These are phyloP conservation scores for Fusarium veterinarium DNA, from an alignment of 2,329 filamentous ascomycete genomes.

Conservation along the genomic window DNA sequence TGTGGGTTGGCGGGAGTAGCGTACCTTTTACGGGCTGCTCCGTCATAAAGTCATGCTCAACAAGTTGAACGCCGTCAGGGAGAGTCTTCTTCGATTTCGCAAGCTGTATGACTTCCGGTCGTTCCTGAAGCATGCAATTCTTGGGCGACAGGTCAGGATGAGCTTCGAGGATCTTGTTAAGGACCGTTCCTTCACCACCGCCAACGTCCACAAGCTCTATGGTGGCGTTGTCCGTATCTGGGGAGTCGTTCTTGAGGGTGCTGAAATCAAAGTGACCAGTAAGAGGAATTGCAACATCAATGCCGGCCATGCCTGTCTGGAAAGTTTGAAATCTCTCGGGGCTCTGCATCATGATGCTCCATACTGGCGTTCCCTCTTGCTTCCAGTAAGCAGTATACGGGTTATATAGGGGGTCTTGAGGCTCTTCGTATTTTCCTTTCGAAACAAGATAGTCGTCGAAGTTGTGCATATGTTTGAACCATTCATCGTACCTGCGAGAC, in stretches of 20 bases:
- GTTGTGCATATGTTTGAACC: constrained; percentile 49
- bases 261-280: constrained; percentile 49
- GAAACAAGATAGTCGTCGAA: constrained; percentile 49
- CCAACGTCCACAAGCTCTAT: constrained; percentile 49
- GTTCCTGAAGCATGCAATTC: constrained; percentile 45
- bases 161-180: constrained; percentile 47
- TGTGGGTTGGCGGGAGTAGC: background rate
- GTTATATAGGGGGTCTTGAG: constrained; percentile 46
- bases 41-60: constrained; percentile 47
- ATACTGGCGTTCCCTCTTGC: constrained; percentile 49
- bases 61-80: constrained; percentile 33
- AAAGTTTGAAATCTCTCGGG: constrained; percentile 46
- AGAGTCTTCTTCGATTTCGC: constrained; percentile 34
- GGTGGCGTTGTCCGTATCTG: constrained; percentile 28
- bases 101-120: constrained; percentile 43
- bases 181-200: constrained; percentile 46
- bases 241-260: constrained; percentile 36
- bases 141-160: constrained; percentile 42
- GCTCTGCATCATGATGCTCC: constrained; percentile 49
- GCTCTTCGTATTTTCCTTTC: constrained; percentile 42
- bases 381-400: constrained; percentile 48
- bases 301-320: constrained; percentile 48
- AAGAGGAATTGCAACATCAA: constrained; percentile 49
- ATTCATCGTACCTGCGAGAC: constrained; percentile 48
- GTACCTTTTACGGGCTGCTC: constrained; percentile 48